Evolutionary conservation across 129 eudicot species (phyloP), one percentile per base, ranked within the genome.

Genomic region (Kitagawia praeruptora): DNA sequence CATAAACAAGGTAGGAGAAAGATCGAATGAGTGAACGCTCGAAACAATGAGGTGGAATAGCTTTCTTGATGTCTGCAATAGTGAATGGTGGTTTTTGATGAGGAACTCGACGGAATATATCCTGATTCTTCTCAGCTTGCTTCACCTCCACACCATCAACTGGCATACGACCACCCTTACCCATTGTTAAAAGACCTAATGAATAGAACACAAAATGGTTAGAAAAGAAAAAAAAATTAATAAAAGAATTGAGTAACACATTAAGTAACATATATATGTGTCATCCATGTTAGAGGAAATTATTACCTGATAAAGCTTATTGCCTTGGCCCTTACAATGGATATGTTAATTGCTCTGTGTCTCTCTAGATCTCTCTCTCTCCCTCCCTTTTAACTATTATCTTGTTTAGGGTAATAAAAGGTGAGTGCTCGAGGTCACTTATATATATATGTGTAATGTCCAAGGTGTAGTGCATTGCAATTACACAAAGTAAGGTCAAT

Each of bases 11-110:
- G 74, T 85, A 82, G 38, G 85, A 79, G 31, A 84, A 85, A 56
- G 88, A 82, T 40, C 54, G 77, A 74, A 85, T 25, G 5, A 82
- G 77, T 16, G 85, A 82, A 27, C 88, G 88, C 8, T 85, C 48
- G 80, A 85, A 85, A 76, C 88, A 85, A 70, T 82, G 88, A 38
- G 85, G 84, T 79, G 88, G 88, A 19, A 85, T 85, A 72, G 82
- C 88, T 76, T 72, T 82, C 48, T 85, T 85, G 10, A 85, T 39
- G 40, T 85, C 88, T 0, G 79, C 79, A 0, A 85, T 71, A 8
- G 88, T 82, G 79, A 85, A 85, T 10, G 88, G 88, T 27, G 88
- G 88, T 31, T 79, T 80, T 5, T 80, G 34, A 3, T 82, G 77
- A 2, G 88, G 88, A 39, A 82, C 85, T 37, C 88, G 81, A 27